Evolutionary conservation across 495 filamentous ascomycete species (phyloP).

Genomic region (Staphylotrichum longicolle): DNA sequence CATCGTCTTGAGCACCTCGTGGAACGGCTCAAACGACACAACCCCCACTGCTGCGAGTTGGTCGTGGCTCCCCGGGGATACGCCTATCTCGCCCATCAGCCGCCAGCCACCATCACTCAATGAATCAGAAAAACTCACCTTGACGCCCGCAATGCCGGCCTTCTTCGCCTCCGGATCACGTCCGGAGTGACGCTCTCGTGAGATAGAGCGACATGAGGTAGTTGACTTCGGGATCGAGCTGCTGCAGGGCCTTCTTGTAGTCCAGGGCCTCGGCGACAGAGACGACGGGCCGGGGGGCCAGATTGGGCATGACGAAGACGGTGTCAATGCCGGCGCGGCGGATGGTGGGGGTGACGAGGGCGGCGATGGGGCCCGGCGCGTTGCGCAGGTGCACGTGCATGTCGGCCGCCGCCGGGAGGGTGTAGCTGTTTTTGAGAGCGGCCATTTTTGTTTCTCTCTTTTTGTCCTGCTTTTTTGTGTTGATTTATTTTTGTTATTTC

Average conservation of each 20-base stretch:
- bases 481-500: not conserved
- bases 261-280: conserved; percentile 71
- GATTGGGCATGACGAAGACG: conserved; percentile 61
- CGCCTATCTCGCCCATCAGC: conserved; percentile 8
- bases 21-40: conserved; percentile 60
- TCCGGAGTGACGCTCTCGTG: conserved; percentile 69
- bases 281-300: conserved; percentile 63
- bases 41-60: conserved; percentile 82
- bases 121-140: conserved; percentile 37
- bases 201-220: conserved; percentile 92
- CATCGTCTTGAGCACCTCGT: conserved; percentile 80
- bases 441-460: conserved; percentile 32
- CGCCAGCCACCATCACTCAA: not conserved
- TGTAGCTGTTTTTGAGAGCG: conserved; percentile 40
- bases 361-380: conserved; percentile 65
- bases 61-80: conserved; percentile 65
- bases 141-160: conserved; percentile 64
- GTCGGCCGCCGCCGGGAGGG: conserved; percentile 68
- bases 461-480: not conserved
- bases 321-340: conserved; percentile 67
- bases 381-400: conserved; percentile 70
- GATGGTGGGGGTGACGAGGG: conserved; percentile 76
- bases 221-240: conserved; percentile 67
- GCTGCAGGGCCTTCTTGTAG: conserved; percentile 65
- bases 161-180: conserved; percentile 70